These are phyloP conservation scores for Oenanthe javanica DNA, from an alignment of 140 eudicot genomes.

Conservation along the genomic window DNA sequence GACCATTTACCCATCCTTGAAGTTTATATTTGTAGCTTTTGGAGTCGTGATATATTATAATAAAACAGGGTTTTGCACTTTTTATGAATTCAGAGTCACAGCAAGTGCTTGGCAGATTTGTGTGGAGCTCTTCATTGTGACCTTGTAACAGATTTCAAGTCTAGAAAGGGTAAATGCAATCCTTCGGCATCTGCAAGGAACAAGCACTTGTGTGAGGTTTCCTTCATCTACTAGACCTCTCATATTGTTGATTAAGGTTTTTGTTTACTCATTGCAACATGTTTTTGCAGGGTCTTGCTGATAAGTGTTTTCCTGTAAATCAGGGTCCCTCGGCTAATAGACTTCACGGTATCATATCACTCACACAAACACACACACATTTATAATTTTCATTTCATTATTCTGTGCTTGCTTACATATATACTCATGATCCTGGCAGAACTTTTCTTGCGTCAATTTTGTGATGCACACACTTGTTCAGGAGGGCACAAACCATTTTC, in stretches of 20 bases:
- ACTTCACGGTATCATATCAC: constrained; percentile 57
- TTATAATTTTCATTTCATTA: background rate
- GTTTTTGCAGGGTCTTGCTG: constrained; percentile 71
- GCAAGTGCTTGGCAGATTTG: constrained; percentile 80
- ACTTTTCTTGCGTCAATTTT: constrained; percentile 73
- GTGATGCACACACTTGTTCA: constrained; percentile 88
- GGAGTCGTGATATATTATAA: background rate
- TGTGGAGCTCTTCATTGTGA: constrained; percentile 97
- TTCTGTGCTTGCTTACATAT: background rate
- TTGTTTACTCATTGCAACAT: constrained; percentile 13
- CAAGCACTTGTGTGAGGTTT: constrained; percentile 91
- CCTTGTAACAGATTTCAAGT: constrained; percentile 31
- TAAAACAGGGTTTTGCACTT: constrained; percentile 1
- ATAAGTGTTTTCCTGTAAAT: constrained; percentile 69
- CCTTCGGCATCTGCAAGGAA: constrained; percentile 92
- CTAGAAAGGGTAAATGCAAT: constrained; percentile 71
- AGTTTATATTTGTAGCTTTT: background rate
- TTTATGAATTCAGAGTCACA: constrained; percentile 50
- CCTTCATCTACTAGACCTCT: constrained; percentile 14
- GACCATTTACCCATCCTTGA: background rate
- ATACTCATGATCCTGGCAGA: constrained; percentile 30
- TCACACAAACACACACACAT: background rate
- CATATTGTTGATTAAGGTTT: background rate
- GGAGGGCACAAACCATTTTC: constrained; percentile 61
- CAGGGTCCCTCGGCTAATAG: constrained; percentile 78